phyloP scores from a whole-genome alignment of 2,329 filamentous ascomycete genomes.

The Blastomyces gilchristii region DNA sequence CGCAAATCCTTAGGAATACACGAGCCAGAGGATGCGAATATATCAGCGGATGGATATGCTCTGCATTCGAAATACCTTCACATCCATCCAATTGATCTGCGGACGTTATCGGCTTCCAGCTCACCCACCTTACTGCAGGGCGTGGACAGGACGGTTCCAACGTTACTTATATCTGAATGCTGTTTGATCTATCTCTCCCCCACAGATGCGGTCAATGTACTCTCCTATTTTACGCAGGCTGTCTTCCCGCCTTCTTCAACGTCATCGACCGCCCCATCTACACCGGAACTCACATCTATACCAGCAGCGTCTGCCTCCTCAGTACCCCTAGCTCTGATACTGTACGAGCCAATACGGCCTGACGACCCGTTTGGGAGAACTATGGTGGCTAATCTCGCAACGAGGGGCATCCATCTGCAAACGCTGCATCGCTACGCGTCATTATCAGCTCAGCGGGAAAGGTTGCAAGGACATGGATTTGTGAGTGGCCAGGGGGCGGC shows the following conservation, averaged over 20 bases:
- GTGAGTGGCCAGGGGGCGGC: conserved; percentile 44
- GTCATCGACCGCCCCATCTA: conserved; percentile 28
- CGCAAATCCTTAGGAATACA: conserved; percentile 24
- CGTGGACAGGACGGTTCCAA: conserved; percentile 54
- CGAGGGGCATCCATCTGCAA: conserved; percentile 72
- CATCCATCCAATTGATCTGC: conserved; percentile 60
- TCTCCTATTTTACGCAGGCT: conserved; percentile 54
- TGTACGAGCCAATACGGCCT: conserved; percentile 85
- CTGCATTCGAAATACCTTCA: conserved; percentile 41
- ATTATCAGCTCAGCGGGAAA: conserved; percentile 54
- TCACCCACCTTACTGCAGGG: conserved; percentile 31
- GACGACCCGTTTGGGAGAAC: conserved; percentile 79
- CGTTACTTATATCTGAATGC: conserved; percentile 84
- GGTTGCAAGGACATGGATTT: conserved; percentile 61
- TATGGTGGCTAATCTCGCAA: conserved; percentile 82
- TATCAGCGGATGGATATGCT: conserved; percentile 32
- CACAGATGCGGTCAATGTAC: conserved; percentile 50
- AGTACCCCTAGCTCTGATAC: conserved; percentile 50
- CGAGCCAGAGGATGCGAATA: conserved; percentile 23
- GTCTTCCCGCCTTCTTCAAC: conserved; percentile 24
- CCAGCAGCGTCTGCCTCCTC: conserved; percentile 9
- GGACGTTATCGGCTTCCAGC: conserved; percentile 40
- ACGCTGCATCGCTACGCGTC: conserved; percentile 65
- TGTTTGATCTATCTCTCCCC: conserved; percentile 81
- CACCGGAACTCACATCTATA: conserved; percentile 8